Evolutionary conservation across 2,329 filamentous ascomycete species (phyloP).

Genomic region (Gaeumannomyces sp.): DNA sequence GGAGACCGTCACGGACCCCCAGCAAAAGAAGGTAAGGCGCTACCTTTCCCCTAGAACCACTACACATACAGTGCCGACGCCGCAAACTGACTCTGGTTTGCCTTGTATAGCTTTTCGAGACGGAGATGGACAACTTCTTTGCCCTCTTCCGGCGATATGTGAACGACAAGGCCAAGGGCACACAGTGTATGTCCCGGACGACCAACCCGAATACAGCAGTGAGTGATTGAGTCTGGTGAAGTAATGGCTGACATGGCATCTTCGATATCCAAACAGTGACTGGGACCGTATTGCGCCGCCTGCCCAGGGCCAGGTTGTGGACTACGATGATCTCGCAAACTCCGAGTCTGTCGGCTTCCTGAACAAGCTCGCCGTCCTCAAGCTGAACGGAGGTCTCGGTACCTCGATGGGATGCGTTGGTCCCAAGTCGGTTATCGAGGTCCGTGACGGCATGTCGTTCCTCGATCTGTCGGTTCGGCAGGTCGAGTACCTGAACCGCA

Average conservation of each 20-base stretch:
- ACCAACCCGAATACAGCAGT: not conserved
- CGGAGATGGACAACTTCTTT: slow-evolving; percentile 99
- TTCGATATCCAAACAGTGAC: slow-evolving; percentile 48
- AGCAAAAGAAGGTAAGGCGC: slow-evolving; percentile 67
- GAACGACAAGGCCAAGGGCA: slow-evolving; percentile 98
- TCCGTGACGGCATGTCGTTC: slow-evolving; percentile 99
- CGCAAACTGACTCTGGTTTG: slow-evolving; percentile 8
- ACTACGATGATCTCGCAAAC: slow-evolving; percentile 86
- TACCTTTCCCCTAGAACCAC: slow-evolving; percentile 17
- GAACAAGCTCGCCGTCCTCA: slow-evolving; percentile 95
- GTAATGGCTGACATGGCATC: not conserved
- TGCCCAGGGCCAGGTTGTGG: slow-evolving; percentile 86
- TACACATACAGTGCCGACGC: not conserved
- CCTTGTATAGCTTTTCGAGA: slow-evolving; percentile 73
- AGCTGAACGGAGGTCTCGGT: slow-evolving; percentile 98
- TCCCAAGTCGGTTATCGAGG: slow-evolving; percentile 98
- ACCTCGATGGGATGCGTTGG: slow-evolving; percentile 99
- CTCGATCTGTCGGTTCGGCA: slow-evolving; percentile 96
- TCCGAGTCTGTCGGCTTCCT: slow-evolving; percentile 89
- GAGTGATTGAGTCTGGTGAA: not conserved
- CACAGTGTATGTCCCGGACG: slow-evolving; percentile 57
- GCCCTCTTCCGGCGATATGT: slow-evolving; percentile 96
- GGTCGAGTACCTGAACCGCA: slow-evolving; percentile 98
- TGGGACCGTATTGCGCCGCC: slow-evolving; percentile 97
- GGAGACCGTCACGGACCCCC: slow-evolving; percentile 81